Percentiles rank a stretch among this genome's conserved stretches.
Evolutionary conservation across 1,284 basidiomycete species (phyloP).

Genomic region (Boletus mariae): DNA sequence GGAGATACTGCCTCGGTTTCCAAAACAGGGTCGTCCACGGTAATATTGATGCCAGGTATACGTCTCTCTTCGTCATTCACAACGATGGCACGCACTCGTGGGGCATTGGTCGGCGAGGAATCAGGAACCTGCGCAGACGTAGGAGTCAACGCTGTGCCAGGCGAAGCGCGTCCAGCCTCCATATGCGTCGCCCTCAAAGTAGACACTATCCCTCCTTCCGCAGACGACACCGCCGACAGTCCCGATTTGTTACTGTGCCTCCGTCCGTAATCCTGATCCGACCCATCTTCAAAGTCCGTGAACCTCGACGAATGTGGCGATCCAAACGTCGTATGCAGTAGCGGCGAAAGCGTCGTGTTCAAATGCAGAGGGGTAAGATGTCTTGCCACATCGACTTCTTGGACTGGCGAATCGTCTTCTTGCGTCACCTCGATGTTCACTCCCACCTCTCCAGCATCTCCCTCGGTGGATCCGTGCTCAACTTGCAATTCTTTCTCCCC

Average conservation of each 20-base stretch:
- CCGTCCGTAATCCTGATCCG: slow-evolving; percentile 20
- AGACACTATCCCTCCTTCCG: slow-evolving; percentile 31
- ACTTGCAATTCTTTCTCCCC: slow-evolving; percentile 17
- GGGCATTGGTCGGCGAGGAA: not conserved
- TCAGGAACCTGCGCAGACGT: not conserved
- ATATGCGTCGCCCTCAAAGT: slow-evolving; percentile 34
- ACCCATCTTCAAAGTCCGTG: slow-evolving; percentile 28
- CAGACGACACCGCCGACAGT: slow-evolving; percentile 9
- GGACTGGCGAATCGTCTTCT: slow-evolving; percentile 11
- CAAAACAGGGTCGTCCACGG: slow-evolving; percentile 2
- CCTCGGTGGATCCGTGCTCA: slow-evolving; percentile 19
- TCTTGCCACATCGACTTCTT: slow-evolving; percentile 8
- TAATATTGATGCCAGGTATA: slow-evolving; percentile 6
- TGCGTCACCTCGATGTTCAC: slow-evolving; percentile 20
- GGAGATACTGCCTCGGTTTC: slow-evolving; percentile 14
- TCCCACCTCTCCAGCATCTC: slow-evolving; percentile 1
- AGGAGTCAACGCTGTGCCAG: not conserved
- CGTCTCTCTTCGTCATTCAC: slow-evolving; percentile 24
- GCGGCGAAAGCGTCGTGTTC: slow-evolving; percentile 36
- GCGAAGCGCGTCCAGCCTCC: slow-evolving; percentile 30
- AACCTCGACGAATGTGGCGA: slow-evolving; percentile 43
- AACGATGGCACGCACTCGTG: slow-evolving; percentile 18
- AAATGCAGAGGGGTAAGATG: slow-evolving; percentile 2
- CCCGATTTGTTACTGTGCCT: slow-evolving; percentile 20
- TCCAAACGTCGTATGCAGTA: slow-evolving; percentile 52